Base-by-base conservation (phyloP, 306 rosid species). In the Vicia faba region DNA sequence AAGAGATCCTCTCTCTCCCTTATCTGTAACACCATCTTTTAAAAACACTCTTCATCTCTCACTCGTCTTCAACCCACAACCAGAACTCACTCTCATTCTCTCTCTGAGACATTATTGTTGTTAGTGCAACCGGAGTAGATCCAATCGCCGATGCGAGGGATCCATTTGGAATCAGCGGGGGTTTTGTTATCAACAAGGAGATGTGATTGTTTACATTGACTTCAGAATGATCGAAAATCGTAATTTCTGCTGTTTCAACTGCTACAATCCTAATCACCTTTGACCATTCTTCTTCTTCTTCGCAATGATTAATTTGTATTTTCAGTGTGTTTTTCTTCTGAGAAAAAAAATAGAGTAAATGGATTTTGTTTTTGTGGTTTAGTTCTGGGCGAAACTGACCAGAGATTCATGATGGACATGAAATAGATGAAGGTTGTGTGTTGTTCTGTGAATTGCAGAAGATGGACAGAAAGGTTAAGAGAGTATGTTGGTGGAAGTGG, bases 171-270 rank as follows among this genome's bases (percentile, higher is more conserved):
- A 83, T 93, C 89, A 49, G 98, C 75, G 2, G 98, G 97, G 68
- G 98, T 93, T 82, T 88, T 86, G 79, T 64, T 75, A 71, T 89
- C 97, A 28, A 93, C 98, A 62, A 93, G 96, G 23, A 93, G 84
- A 25, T 97, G 98, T 5, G 98, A 97, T 69, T 93, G 97, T 74
- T 90, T 88, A 72, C 98, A 93, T 9, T 97, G 85, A 61, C 88
- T 93, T 74, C 98, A 93, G 97, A 88, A 93, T 56, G 96, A 87
- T 81, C 98, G 78, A 87, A 93, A 93, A 18, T 97, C 97, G 68
- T 93, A 93, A 88, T 92, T 92, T 62, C 96, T 77, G 81, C 89
- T 92, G 77, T 72, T 68, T 83, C 98, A 93, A 38, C 96, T 83
- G 31, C 84, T 77, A 78, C 98, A 93, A 70, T 93, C 98, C 98